Percentiles rank a stretch among this genome's conserved stretches.
Evolutionary conservation across 116 monocot species (phyloP).

Genomic region (Cymodocea nodosa): DNA sequence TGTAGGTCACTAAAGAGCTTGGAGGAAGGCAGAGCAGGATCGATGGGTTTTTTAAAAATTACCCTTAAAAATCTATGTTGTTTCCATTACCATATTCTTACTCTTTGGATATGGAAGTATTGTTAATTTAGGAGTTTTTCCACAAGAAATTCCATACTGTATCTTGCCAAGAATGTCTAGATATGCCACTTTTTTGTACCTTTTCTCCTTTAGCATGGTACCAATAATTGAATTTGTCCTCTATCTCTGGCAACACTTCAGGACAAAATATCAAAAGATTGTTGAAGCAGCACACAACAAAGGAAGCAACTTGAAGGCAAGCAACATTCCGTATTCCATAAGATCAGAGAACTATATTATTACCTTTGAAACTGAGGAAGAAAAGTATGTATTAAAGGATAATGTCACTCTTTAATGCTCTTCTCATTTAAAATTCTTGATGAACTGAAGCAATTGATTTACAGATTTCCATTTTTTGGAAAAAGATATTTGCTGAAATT

Average conservation of each 20-base stretch:
- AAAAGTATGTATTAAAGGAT: constrained; percentile 45
- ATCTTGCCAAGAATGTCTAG: too few species aligned
- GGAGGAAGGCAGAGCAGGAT: too few species aligned
- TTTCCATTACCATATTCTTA: too few species aligned
- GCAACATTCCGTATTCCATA: constrained; percentile 57
- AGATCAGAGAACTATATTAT: constrained; percentile 87
- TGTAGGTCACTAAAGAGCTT: too few species aligned
- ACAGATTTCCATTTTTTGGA: constrained; percentile 93
- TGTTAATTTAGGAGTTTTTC: too few species aligned
- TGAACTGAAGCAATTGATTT: neutral
- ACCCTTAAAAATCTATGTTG: too few species aligned
- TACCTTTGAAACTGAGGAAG: constrained; percentile 95
- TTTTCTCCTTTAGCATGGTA: too few species aligned
- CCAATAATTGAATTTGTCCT: too few species aligned
- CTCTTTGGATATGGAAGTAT: too few species aligned
- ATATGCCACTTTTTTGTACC: neutral
- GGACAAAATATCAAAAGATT: constrained; percentile 97
- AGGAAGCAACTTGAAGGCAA: constrained; percentile 52
- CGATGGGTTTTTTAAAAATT: too few species aligned
- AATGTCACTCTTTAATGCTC: neutral
- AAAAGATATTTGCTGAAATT: constrained; percentile 93
- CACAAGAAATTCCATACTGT: too few species aligned
- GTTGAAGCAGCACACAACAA: constrained; percentile 92
- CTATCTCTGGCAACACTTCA: constrained; percentile 12
- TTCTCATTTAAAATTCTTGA: neutral